A percentile compares a stretch with the other conserved stretches of the same genome.
phyloP scores from a whole-genome alignment of 768 basidiomycete genomes.

The Lyophyllum atratum region DNA sequence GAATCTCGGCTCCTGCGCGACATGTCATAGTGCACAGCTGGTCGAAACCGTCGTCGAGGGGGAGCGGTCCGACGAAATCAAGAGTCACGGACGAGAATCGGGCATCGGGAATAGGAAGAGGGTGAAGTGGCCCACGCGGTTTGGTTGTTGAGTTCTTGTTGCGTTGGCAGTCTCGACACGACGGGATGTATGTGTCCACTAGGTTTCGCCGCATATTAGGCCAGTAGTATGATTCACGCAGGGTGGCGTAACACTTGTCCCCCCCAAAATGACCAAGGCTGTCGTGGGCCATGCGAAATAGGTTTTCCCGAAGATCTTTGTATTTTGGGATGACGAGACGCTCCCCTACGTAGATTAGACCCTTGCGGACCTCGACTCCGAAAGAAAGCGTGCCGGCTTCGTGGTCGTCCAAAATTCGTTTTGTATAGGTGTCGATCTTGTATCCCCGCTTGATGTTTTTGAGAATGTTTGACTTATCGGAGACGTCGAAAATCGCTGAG shows the following conservation, averaged over 20 bases:
- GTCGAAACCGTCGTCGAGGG: background rate
- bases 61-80: background rate
- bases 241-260: background rate
- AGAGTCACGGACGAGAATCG: background rate
- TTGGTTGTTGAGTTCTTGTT: background rate
- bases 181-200: background rate
- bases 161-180: background rate
- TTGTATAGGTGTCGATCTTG: background rate
- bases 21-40: background rate
- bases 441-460: background rate
- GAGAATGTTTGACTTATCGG: background rate
- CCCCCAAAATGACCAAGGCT: background rate
- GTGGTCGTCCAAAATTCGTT: background rate
- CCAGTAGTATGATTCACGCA: constrained; percentile 4
- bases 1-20: background rate
- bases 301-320: background rate
- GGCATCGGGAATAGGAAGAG: background rate
- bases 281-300: background rate
- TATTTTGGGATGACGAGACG: background rate
- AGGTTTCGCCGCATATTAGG: background rate
- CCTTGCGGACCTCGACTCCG: background rate
- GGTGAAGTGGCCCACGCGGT: background rate
- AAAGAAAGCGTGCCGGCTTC: background rate
- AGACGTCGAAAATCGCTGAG: background rate
- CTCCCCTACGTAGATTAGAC: background rate